Base-by-base conservation (phyloP, 352 stramenopile species). In the Phytophthora uliginosa region DNA sequence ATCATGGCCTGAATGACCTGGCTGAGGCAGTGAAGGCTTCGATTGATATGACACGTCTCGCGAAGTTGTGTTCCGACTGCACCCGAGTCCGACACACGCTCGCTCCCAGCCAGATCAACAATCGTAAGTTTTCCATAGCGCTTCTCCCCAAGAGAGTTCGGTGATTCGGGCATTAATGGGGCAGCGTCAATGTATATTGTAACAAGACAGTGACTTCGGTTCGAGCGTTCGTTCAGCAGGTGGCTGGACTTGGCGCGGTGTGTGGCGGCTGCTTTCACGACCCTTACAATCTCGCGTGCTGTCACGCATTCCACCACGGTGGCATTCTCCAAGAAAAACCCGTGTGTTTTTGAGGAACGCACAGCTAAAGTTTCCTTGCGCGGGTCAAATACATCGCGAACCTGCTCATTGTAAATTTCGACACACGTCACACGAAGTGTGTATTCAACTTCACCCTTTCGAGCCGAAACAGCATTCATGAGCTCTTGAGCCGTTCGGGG, bases 401-500 rank as follows among this genome's bases (percentile, higher is more conserved):
- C 85, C 55, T 84, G 75, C 55, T 93, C 87, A 51, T 92, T 93
- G 81, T 93, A 94, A 60, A 94, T 90, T 70, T 94, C 87, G 34
- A 93, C 85, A 62, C 84, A 92, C 9, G 85, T 91, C 48, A 94
- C 76, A 24, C 87, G 87, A 13, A 93, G 45, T 1, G 76, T 89
- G 57, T 91, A 93, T 40, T 82, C 78, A n/a, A 86, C 68, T 17
- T 87, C 60, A 18, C 69, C 55, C 1, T 67, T 73, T 7, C 81
- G 71, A 26, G 60, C 54, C 24, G 83, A 75, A 61, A 92, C 82
- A n/a, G 77, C 33, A 9, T 77, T 61, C 84, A 92, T 93, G 26
- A 94, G 63, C 24, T 79, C 63, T 63, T 78, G 65, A 0, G 82
- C 85, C 12, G 66, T 79, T 6, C 87, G 85, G 6, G 84, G 85